Base-by-base conservation (phyloP, 805 yeast genomes). In the Nakazawaea anatomiae region DNA sequence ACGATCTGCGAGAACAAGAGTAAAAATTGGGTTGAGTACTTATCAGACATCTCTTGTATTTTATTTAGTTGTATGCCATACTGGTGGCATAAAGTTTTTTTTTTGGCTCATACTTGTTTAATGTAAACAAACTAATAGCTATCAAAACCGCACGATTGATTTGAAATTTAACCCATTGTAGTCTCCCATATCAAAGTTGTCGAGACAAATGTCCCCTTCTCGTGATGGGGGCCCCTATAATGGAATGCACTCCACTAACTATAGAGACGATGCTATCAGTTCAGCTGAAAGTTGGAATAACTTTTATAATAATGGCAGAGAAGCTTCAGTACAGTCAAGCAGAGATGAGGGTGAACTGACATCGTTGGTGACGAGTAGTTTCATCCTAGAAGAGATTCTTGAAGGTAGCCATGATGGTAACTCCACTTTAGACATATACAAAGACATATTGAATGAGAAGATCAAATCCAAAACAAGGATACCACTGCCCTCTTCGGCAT, bases 1-100 rank as follows among this genome's bases (percentile, higher is more conserved):
- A 66, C 51, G 28, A 57, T 48, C 52, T 67, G 71, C n/a, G 63
- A 57, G 3, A 67, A 54, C 9, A 67, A 60, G 32, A 67, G 58
- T 32, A 62, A 55, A 11, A 62, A 54, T 52, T 64, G 65, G 4
- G 65, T 61, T 1, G 67, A 58, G 55, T 64, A 65, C 4, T 48
- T 42, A 4, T 48, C 47, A 8, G 67, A 10, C 47, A 44, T 44
- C 39, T 31, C 11, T 31, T 28, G 1, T 8, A 32, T 18, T 18
- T 18, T 3, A 32, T 32, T 32, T 2, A 32, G 3, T 11, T 32
- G 35, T 32, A 8, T 32, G 35, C 11, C 4, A 32, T 18, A 18
- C 25, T 18, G 25, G 25, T 18, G 25, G 25, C 25, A 18, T 18
- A 18, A 18, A 18, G 25, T 18, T 18, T 18, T 18, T 18, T 18